These are phyloP conservation scores for Nigrospora sphaerica DNA, from an alignment of 2,329 filamentous ascomycete species.

Conservation along the genomic window DNA sequence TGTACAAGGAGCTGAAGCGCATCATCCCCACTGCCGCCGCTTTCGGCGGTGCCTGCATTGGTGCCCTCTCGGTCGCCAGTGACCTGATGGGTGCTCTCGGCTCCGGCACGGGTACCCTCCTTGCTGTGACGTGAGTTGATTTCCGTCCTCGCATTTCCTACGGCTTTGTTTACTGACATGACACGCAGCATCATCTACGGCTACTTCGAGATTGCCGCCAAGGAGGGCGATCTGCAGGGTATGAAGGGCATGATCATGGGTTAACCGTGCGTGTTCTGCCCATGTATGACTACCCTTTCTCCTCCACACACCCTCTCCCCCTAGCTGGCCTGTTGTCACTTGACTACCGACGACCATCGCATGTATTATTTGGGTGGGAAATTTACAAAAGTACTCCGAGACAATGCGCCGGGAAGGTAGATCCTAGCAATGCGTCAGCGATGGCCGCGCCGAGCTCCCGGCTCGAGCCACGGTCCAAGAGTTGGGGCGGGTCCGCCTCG, in stretches of 20 bases:
- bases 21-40: constrained; percentile 97
- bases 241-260: constrained; percentile 70
- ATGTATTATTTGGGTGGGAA: constrained; percentile 1
- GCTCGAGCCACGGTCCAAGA: neutral
- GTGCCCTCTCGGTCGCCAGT: constrained; percentile 89
- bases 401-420: neutral
- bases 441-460: neutral
- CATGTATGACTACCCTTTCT: neutral
- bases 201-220: constrained; percentile 98
- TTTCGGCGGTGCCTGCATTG: constrained; percentile 98
- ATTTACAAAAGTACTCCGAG: neutral
- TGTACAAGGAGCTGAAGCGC: constrained; percentile 99
- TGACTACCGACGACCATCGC: neutral
- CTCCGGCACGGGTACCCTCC: constrained; percentile 92
- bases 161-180: constrained; percentile 13
- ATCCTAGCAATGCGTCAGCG: constrained; percentile 1
- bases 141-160: neutral
- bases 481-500: neutral
- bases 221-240: constrained; percentile 90
- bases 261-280: constrained; percentile 27
- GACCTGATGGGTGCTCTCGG: constrained; percentile 94
- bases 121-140: constrained; percentile 88
- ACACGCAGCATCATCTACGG: constrained; percentile 84
- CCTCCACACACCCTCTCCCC: neutral
- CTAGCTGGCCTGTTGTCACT: neutral